Evolutionary conservation across 1,139 yeast species (phyloP).

Genomic region (Candida sanyaensis): DNA sequence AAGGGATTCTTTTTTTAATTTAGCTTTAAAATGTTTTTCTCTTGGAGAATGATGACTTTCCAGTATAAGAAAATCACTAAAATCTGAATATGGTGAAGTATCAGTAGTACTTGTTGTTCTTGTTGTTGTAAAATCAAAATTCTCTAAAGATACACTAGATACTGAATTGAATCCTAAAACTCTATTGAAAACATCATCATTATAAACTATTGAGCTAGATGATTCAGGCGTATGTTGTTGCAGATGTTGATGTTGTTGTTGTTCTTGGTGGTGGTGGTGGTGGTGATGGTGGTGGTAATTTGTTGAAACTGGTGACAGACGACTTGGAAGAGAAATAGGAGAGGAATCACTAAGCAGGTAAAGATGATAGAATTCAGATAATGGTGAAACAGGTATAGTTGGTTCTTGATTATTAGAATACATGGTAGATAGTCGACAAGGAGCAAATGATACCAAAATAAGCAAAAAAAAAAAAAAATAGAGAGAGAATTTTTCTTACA

Average conservation of each 20-base stretch:
- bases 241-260: background rate
- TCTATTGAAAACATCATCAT: background rate
- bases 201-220: background rate
- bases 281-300: background rate
- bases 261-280: background rate
- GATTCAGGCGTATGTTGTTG: background rate
- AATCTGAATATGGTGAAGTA: constrained; percentile 1
- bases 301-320: background rate
- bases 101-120: background rate
- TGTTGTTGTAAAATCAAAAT: too few relatives aligned
- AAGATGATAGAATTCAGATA: background rate
- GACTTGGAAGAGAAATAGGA: background rate
- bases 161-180: background rate
- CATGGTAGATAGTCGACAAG: background rate
- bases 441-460: background rate
- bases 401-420: background rate
- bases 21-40: background rate
- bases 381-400: background rate
- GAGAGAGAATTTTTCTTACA: too few relatives aligned
- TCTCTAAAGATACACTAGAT: background rate
- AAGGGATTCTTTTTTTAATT: background rate
- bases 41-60: background rate
- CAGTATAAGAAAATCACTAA: background rate
- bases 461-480: background rate
- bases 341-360: background rate